These are phyloP conservation scores for Wallemia ichthyophaga DNA, from an alignment of 1,284 basidiomycete species.

Conservation along the genomic window DNA sequence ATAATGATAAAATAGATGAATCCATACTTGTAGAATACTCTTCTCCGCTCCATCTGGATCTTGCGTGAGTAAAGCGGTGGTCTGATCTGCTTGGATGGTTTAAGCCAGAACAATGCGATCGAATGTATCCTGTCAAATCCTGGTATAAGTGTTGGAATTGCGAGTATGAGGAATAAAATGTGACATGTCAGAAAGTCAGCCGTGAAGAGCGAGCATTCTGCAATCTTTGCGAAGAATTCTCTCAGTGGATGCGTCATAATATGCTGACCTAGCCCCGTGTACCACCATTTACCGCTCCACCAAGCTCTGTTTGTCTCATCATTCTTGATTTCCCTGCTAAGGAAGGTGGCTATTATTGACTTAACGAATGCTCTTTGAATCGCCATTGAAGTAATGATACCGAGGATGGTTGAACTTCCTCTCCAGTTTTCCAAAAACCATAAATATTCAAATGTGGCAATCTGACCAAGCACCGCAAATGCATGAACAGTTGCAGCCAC, in stretches of 20 bases:
- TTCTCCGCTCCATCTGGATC: conserved; percentile 52
- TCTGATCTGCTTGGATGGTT: conserved; percentile 56
- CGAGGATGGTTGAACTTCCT: conserved; percentile 70
- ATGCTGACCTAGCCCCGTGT: conserved; percentile 55
- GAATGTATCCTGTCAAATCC: conserved; percentile 65
- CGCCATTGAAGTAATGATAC: conserved; percentile 52
- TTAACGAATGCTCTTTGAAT: conserved; percentile 78
- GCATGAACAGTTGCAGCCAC: conserved; percentile 67
- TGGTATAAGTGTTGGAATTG: conserved; percentile 52
- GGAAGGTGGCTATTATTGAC: conserved; percentile 61
- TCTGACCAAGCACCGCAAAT: conserved; percentile 44
- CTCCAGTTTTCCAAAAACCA: conserved; percentile 91
- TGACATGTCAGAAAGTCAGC: conserved; percentile 44
- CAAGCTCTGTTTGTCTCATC: conserved; percentile 88
- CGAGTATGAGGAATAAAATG: conserved; percentile 40
- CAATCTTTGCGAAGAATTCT: conserved; percentile 83
- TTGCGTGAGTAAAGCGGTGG: conserved; percentile 73
- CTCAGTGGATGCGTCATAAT: conserved; percentile 77
- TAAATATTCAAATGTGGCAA: conserved; percentile 80
- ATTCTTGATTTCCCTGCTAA: conserved; percentile 86
- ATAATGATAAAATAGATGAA: background rate
- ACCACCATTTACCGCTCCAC: conserved; percentile 95
- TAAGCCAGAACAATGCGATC: conserved; percentile 37
- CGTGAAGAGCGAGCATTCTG: conserved; percentile 79
- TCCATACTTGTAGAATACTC: conserved; percentile 34